Percentiles rank a stretch among this genome's conserved stretches.
phyloP scores from a whole-genome alignment of 306 rosid genomes.

The Crotalaria pallida region DNA sequence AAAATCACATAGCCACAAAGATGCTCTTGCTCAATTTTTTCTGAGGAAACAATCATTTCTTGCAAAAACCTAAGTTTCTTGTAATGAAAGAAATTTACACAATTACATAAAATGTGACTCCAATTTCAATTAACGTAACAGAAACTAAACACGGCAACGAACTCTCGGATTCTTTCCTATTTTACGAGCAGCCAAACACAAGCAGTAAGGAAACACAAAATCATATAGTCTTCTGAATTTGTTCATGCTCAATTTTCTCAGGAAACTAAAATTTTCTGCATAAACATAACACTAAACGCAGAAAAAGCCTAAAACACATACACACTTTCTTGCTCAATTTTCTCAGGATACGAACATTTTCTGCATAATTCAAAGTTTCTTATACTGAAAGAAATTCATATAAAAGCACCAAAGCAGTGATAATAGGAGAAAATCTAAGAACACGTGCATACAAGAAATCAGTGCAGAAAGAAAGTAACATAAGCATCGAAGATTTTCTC shows the following conservation, averaged over 20 bases:
- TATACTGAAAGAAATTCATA: background rate
- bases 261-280: no score
- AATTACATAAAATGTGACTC: background rate
- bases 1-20: no score
- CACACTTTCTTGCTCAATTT: background rate
- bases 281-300: no score
- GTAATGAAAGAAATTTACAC: background rate
- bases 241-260: no score
- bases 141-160: background rate
- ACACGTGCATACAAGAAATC: no score
- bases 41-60: no score
- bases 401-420: no score
- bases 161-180: background rate
- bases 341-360: background rate
- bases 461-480: background rate
- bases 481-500: background rate
- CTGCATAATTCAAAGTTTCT: background rate
- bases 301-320: no score
- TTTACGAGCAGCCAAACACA: background rate
- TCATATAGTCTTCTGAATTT: no score
- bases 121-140: no score
- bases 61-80: background rate
- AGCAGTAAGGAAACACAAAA: background rate
- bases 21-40: no score
- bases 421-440: no score